A percentile compares a stretch with the other conserved stretches of the same genome.
phyloP scores from a whole-genome alignment of 495 filamentous ascomycete genomes.

The Annulohypoxylon stygium region DNA sequence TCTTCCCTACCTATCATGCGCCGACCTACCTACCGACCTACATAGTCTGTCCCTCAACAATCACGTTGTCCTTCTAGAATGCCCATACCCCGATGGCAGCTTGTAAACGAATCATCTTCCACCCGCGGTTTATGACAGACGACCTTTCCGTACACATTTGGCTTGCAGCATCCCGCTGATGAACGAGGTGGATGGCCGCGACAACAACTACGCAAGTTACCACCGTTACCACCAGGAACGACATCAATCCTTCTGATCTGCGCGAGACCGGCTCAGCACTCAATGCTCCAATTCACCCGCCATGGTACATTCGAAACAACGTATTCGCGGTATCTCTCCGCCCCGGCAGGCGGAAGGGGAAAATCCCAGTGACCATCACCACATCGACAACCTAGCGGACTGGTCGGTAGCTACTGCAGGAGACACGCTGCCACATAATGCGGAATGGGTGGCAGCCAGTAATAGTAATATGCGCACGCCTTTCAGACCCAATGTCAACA shows the following conservation, averaged over 20 bases:
- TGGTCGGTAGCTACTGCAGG: conserved; percentile 54
- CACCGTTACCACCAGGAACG: conserved; percentile 23
- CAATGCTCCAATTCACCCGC: conserved; percentile 42
- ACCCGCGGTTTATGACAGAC: conserved; percentile 45
- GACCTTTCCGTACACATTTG: conserved; percentile 26
- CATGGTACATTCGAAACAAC: conserved; percentile 48
- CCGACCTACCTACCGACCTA: conserved; percentile 36
- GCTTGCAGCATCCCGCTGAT: conserved; percentile 31
- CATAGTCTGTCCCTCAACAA: conserved; percentile 26
- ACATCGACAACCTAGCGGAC: conserved; percentile 51
- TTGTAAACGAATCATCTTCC: conserved; percentile 39
- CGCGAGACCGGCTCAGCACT: conserved; percentile 36
- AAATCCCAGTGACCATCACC: conserved; percentile 40
- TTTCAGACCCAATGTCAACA: conserved; percentile 41
- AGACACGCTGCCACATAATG: conserved; percentile 46
- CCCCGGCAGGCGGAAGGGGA: conserved; percentile 52
- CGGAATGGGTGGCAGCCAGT: conserved; percentile 44
- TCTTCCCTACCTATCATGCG: conserved; percentile 38
- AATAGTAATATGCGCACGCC: conserved; percentile 39
- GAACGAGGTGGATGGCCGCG: conserved; percentile 42
- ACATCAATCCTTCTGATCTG: conserved; percentile 35
- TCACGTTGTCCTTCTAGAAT: conserved; percentile 42
- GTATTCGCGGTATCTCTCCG: conserved; percentile 53
- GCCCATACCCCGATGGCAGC: conserved; percentile 46
- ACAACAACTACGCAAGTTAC: conserved; percentile 32